A percentile compares a stretch with the other conserved stretches of the same genome.
Evolutionary conservation across 371 early-diverging fungal genomes (phyloP).

Genomic region (Syncephalastrum monosporum): DNA sequence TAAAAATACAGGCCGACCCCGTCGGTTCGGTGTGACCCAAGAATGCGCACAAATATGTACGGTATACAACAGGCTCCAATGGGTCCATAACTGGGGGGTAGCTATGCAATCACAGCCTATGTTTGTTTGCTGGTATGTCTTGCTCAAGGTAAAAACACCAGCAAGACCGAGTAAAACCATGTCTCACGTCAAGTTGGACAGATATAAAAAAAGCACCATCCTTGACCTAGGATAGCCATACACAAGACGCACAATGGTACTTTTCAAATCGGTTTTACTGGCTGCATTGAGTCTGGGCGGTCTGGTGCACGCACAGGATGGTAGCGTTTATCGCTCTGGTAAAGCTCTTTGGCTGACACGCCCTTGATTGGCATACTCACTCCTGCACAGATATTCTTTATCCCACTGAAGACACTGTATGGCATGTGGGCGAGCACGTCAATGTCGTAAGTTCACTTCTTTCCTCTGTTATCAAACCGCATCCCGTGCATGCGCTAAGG

Average conservation of each 20-base stretch:
- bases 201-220: too few species aligned
- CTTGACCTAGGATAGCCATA: too few species aligned
- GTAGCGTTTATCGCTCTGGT: too few species aligned
- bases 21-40: neutral
- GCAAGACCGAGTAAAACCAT: neutral
- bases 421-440: constrained; percentile 14
- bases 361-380: neutral
- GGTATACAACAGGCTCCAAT: too few species aligned
- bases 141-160: neutral
- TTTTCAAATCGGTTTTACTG: constrained; percentile 1
- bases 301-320: constrained; percentile 4
- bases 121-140: constrained; percentile 4
- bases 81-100: too few species aligned
- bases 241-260: too few species aligned
- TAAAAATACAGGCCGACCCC: constrained; percentile 2
- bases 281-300: neutral
- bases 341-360: neutral
- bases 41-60: too few species aligned
- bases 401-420: constrained; percentile 26
- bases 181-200: too few species aligned
- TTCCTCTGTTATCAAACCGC: too few species aligned
- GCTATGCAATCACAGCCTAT: too few species aligned
- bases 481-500: too few species aligned
- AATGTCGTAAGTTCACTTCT: too few species aligned
- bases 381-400: constrained; percentile 20